Percentiles rank a stretch among this genome's conserved stretches.
Conservation (phyloP, 106 monocot species). For the Dendrobium catenatum region DNA sequence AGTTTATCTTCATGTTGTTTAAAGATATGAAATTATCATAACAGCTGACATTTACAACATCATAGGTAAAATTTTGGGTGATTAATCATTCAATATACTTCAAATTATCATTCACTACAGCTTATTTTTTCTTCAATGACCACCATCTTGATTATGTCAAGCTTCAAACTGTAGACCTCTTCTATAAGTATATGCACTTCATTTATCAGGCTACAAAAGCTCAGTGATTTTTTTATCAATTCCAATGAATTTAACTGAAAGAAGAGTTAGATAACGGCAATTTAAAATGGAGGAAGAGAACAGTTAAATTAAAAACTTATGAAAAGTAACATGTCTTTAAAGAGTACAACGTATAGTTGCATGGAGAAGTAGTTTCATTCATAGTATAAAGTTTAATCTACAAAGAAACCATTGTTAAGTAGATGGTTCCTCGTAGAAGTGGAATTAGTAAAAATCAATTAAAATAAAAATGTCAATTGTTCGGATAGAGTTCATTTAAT, state of each 20-base stretch:
- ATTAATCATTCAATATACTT: neutral
- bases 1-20: neutral
- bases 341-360: neutral
- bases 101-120: neutral
- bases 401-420: neutral
- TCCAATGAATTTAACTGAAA: conserved; percentile 2
- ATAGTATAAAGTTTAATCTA: neutral
- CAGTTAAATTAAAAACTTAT: neutral
- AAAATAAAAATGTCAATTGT: neutral
- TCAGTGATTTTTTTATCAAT: neutral
- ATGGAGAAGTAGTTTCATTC: neutral
- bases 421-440: neutral
- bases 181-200: neutral
- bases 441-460: neutral
- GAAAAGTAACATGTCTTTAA: neutral
- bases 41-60: neutral
- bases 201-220: neutral
- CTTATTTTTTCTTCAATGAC: neutral
- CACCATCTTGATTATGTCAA: neutral
- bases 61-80: neutral
- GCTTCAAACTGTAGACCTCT: neutral
- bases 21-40: conserved; percentile 3
- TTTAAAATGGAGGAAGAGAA: neutral
- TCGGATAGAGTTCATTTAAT: neutral
- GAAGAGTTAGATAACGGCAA: neutral